These are phyloP conservation scores for Strigomonas culicis DNA, from an alignment of 208 protist genomes.

Conservation along the genomic window DNA sequence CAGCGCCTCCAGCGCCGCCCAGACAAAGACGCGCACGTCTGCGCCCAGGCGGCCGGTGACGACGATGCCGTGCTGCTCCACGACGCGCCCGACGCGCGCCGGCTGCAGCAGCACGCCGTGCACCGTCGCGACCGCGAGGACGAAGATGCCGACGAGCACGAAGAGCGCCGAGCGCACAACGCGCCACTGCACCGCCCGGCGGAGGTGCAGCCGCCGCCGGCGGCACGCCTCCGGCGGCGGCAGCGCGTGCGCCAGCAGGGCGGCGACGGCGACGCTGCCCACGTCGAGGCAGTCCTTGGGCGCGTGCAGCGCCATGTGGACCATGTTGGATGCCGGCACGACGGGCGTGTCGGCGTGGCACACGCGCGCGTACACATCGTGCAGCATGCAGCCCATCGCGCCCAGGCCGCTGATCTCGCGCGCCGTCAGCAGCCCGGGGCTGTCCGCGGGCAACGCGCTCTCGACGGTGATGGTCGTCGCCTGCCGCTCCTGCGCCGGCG, in stretches of 20 bases:
- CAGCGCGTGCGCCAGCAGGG: conserved; percentile 24
- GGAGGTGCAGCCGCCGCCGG: conserved; percentile 14
- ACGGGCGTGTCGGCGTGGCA: conserved; percentile 8
- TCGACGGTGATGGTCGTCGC: too few species aligned
- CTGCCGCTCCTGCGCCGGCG: too few species aligned
- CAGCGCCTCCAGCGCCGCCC: conserved; percentile 26
- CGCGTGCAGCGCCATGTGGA: conserved; percentile 33
- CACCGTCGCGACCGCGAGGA: conserved; percentile 27
- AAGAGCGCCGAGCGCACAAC: conserved; percentile 12
- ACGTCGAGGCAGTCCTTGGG: conserved; percentile 32
- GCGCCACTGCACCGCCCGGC: conserved; percentile 15
- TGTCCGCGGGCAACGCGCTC: too few species aligned
- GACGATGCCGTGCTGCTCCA: neutral
- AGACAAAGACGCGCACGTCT: conserved; percentile 27
- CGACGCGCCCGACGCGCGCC: neutral
- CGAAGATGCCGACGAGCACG: conserved; percentile 13
- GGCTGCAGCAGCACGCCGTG: conserved; percentile 20
- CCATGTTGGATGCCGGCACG: conserved; percentile 24
- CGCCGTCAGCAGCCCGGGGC: too few species aligned
- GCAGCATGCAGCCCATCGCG: conserved; percentile 17
- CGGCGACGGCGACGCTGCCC: conserved; percentile 31
- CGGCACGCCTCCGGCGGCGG: conserved; percentile 14
- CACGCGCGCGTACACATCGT: neutral
- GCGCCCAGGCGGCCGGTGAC: conserved; percentile 9
- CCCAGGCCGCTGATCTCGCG: too few species aligned